Evolutionary conservation across 768 basidiomycete species (phyloP).

Genomic region (Gloeophyllum trabeum): DNA sequence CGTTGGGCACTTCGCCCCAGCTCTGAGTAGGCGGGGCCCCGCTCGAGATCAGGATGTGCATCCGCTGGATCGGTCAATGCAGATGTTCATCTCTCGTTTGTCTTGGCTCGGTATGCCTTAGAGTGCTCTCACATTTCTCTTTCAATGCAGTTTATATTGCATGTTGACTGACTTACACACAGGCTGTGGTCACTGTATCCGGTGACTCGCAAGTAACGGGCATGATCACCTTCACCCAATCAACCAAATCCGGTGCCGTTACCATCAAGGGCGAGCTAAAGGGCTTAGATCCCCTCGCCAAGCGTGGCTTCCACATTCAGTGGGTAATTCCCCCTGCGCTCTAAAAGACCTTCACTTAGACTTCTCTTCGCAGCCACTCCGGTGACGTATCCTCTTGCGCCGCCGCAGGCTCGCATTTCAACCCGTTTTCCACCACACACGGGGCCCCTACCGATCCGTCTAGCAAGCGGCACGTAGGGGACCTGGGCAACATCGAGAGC

Average conservation of each 20-base stretch:
- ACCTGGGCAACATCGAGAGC: constrained; percentile 63
- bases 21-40: no score
- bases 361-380: constrained; percentile 18
- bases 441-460: constrained; percentile 43
- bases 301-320: constrained; percentile 79
- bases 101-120: background rate
- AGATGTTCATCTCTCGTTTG: background rate
- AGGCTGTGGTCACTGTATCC: constrained; percentile 52
- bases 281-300: constrained; percentile 43
- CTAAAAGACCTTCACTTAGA: background rate
- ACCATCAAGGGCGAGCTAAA: constrained; percentile 51
- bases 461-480: constrained; percentile 56
- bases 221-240: constrained; percentile 55
- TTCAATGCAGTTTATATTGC: no score
- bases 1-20: no score
- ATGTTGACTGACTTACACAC: no score
- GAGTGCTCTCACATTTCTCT: no score
- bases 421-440: constrained; percentile 55
- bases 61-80: no score
- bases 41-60: no score
- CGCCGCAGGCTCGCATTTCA: constrained; percentile 66
- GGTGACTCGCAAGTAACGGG: constrained; percentile 54
- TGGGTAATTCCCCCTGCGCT: constrained; percentile 18
- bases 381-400: background rate
- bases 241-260: constrained; percentile 35